Base-by-base conservation (phyloP, 306 rosid genomes). In the Pueraria montana region DNA sequence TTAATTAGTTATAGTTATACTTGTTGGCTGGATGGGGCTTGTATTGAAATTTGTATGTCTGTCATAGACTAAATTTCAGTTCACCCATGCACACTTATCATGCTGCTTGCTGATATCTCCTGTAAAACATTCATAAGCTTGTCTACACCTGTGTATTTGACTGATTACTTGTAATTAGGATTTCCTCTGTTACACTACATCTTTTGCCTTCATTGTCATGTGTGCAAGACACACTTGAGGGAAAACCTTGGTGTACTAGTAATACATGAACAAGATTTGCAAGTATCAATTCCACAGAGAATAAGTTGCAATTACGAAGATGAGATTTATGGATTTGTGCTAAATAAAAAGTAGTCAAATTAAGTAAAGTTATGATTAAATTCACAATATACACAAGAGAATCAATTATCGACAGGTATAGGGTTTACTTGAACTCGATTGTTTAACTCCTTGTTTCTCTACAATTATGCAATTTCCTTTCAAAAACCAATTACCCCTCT, bases 161-260 rank as follows among this genome's bases (percentile, higher is more conserved):
- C 61, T 17, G 45, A 27, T 77, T 43, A 24, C 59, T 77, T 50
- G 5, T 63, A 62, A 61, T n/a, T 48, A 17, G 61, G 61, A 43
- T 76, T 61, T 62, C 20, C 18, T 34, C 32, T 40, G 30, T 76
- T 42, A 21, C 36, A 59, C 18, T 42, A 24, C 11, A 5, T 61
- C 32, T 50, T 46, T 71, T 26, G 17, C 59, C 42, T 71, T 48
- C 16, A 1, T 26, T 26, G 69, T 59, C 38, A 59, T 24, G 16
- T 21, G 64, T 5, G 2, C 32, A 8, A 21, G 30, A 56, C 16
- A 5, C 36, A 59, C 16, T 23, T 58, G 11, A 21, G 65, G 65
- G 16, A 6, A 58, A 23, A 58, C 34, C 32, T 23, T 23, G 34
- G 17, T 10, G 65, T 58, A 23, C 34, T 10, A 58, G 17, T 21